These are phyloP conservation scores for Aspergillus sp. DNA, from an alignment of 2,329 filamentous ascomycete species.

Conservation along the genomic window DNA sequence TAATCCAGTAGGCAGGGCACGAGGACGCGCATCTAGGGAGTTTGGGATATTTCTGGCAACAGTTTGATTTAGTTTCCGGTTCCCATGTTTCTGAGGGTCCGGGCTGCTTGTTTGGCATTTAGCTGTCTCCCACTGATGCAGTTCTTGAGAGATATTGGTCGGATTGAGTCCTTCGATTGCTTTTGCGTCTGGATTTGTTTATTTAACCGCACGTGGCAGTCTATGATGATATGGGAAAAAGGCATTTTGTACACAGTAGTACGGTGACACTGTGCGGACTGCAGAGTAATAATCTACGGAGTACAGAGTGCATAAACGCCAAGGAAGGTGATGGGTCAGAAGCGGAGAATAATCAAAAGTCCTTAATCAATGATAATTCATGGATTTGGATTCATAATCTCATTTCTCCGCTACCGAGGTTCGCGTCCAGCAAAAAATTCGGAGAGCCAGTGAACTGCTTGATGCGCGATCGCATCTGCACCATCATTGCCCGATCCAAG, in stretches of 20 bases:
- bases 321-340: neutral
- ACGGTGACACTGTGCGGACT: too few relatives aligned
- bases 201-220: neutral
- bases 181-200: neutral
- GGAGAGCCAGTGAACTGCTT: neutral
- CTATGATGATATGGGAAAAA: neutral
- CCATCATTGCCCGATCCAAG: neutral
- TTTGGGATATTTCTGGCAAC: constrained; percentile 1
- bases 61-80: neutral
- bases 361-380: too few relatives aligned
- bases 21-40: neutral
- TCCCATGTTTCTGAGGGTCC: neutral
- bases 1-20: constrained; percentile 8
- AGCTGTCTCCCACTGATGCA: neutral
- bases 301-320: neutral
- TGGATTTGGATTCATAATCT: too few relatives aligned
- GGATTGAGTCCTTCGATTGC: neutral
- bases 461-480: neutral
- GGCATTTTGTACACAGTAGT: neutral
- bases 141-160: neutral
- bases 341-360: neutral
- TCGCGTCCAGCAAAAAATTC: neutral
- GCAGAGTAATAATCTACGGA: neutral
- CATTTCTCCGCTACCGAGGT: neutral
- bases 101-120: neutral